Conservation (phyloP, 306 rosid species). For the Cucumis hystrix region DNA sequence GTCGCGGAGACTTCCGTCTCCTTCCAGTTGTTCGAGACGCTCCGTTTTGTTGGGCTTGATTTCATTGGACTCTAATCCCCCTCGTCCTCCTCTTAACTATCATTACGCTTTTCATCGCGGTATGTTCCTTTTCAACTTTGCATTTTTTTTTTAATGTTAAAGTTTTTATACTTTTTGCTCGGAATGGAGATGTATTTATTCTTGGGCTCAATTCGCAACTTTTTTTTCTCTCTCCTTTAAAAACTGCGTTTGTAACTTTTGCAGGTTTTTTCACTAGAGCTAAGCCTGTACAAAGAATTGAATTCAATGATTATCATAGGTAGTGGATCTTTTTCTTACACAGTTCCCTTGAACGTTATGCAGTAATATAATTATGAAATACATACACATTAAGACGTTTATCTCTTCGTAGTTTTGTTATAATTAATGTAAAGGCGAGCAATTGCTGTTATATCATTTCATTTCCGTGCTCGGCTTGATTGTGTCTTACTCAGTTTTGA, state of each 20-base stretch:
- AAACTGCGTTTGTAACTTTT: not conserved
- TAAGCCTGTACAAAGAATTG: slow-evolving; percentile 41
- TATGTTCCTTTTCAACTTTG: slow-evolving; percentile 9
- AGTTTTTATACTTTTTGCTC: not conserved
- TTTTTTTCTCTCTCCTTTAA: not conserved
- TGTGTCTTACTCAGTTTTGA: not conserved
- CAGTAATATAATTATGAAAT: not conserved
- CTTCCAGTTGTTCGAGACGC: slow-evolving; percentile 15
- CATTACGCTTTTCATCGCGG: slow-evolving; percentile 32
- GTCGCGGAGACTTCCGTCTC: not conserved
- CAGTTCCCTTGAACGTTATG: not conserved
- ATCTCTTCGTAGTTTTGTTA: not conserved
- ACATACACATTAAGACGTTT: not conserved
- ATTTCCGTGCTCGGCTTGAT: not conserved
- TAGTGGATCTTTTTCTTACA: not conserved
- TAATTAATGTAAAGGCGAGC: not conserved
- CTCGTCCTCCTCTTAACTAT: slow-evolving; percentile 4
- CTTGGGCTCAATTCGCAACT: not conserved
- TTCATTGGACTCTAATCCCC: slow-evolving; percentile 13
- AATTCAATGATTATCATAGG: slow-evolving; percentile 74
- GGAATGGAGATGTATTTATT: not conserved
- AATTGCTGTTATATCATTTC: not conserved
- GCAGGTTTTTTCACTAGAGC: slow-evolving; percentile 73
- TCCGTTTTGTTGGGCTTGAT: slow-evolving; percentile 15
- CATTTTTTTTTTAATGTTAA: not conserved